Conservation (phyloP, 306 rosid species). For the Spatholobus suberectus region DNA sequence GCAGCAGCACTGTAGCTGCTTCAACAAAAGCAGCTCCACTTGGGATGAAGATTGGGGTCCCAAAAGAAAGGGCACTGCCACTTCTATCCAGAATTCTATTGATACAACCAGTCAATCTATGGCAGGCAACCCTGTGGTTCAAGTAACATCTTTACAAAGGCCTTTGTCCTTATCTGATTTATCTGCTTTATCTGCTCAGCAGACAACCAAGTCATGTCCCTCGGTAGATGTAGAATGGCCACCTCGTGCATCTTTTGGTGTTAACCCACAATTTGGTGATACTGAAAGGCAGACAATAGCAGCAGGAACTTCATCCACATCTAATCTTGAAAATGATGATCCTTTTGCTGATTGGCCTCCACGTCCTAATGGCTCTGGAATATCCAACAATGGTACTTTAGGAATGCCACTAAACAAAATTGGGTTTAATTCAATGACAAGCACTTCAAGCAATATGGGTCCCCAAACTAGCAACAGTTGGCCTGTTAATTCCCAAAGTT, state of each 20-base stretch:
- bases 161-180: conserved; percentile 44
- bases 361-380: conserved; percentile 70
- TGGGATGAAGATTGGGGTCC: conserved; percentile 99
- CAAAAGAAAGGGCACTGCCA: conserved; percentile 44
- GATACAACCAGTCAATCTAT: conserved; percentile 47
- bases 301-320: conserved; percentile 63
- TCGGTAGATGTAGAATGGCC: conserved; percentile 98
- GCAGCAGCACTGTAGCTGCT: conserved; percentile 48
- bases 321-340: conserved; percentile 68
- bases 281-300: conserved; percentile 58
- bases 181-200: conserved; percentile 58
- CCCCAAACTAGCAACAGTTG: conserved; percentile 57
- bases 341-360: conserved; percentile 99
- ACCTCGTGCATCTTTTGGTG: conserved; percentile 62
- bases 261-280: conserved; percentile 56
- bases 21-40: conserved; percentile 58
- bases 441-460: conserved; percentile 64
- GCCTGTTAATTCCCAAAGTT: conserved; percentile 60
- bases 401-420: conserved; percentile 53
- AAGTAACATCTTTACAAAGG: conserved; percentile 51
- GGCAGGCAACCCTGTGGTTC: conserved; percentile 51
- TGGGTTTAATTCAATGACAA: conserved; percentile 59
- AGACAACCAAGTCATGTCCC: conserved; percentile 69
- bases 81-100: conserved; percentile 52
- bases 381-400: conserved; percentile 60